Evolutionary conservation across 768 basidiomycete species (phyloP).

Genomic region (Auricularia heimuer): DNA sequence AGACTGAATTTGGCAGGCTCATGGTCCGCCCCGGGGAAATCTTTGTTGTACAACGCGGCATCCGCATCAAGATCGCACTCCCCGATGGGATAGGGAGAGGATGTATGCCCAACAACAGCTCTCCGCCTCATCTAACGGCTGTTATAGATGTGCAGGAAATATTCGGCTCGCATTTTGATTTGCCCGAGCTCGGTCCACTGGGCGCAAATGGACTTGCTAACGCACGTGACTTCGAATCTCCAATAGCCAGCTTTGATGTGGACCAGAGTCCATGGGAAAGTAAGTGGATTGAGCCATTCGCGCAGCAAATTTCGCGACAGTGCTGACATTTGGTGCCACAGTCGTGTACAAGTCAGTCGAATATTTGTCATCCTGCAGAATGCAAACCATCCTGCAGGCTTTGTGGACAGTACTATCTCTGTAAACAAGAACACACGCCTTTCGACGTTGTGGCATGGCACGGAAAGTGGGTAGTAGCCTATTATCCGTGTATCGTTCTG

Average conservation of each 20-base stretch:
- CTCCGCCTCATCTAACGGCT: background rate
- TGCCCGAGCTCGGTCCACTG: constrained; percentile 57
- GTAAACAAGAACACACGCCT: constrained; percentile 52
- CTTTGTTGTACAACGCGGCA: constrained; percentile 53
- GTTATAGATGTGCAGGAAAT: constrained; percentile 50
- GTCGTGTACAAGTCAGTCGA: constrained; percentile 38
- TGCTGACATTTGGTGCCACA: constrained; percentile 10
- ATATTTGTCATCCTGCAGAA: background rate
- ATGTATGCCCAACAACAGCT: constrained; percentile 5
- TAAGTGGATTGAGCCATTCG: constrained; percentile 19
- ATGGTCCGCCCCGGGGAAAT: constrained; percentile 59
- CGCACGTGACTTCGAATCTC: constrained; percentile 51
- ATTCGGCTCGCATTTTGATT: constrained; percentile 50
- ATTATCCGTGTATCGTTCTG: background rate
- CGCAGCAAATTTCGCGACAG: no score
- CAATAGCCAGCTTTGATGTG: constrained; percentile 53
- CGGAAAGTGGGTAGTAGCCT: constrained; percentile 40
- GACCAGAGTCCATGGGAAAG: constrained; percentile 55
- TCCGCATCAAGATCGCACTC: constrained; percentile 48
- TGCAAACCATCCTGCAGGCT: constrained; percentile 28
- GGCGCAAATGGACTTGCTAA: constrained; percentile 61
- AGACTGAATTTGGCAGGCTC: constrained; percentile 26
- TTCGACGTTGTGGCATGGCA: constrained; percentile 69
- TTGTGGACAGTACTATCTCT: constrained; percentile 42
- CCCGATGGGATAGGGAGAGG: constrained; percentile 15